Percentiles rank a stretch among this genome's conserved stretches.
phyloP scores from a whole-genome alignment of 371 early-diverging fungal species.

The Actinomucor elegans region DNA sequence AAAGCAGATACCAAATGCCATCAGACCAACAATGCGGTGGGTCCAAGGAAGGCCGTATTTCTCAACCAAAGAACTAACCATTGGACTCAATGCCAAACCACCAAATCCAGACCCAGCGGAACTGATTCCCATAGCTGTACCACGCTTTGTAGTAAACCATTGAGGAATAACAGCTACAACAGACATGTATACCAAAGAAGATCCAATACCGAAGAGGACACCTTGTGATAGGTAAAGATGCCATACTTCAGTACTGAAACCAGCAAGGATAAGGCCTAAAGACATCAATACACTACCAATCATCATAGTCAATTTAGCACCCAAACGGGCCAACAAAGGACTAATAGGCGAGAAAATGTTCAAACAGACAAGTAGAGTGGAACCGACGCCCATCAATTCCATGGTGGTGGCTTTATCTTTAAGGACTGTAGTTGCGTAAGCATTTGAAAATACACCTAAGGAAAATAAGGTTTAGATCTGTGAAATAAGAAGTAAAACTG shows the following conservation, averaged over 20 bases:
- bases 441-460: conserved; percentile 42
- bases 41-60: conserved; percentile 39
- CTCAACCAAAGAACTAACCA: conserved; percentile 43
- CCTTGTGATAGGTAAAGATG: conserved; percentile 58
- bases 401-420: conserved; percentile 38
- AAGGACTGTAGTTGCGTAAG: conserved; percentile 27
- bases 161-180: conserved; percentile 39
- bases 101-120: conserved; percentile 79
- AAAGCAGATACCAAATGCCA: conserved; percentile 35
- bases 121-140: conserved; percentile 66
- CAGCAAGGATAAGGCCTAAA: conserved; percentile 48
- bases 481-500: neutral
- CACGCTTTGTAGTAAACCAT: conserved; percentile 58
- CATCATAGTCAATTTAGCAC: conserved; percentile 33
- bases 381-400: conserved; percentile 53
- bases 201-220: conserved; percentile 48
- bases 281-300: conserved; percentile 50
- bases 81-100: conserved; percentile 50
- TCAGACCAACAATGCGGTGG: conserved; percentile 37
- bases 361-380: conserved; percentile 38
- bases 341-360: conserved; percentile 47
- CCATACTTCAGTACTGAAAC: conserved; percentile 51
- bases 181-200: conserved; percentile 41
- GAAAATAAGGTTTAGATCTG: neutral
- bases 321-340: conserved; percentile 38